These are phyloP conservation scores for Wallacemonas sp. DNA, from an alignment of 208 protist genomes.

Conservation along the genomic window DNA sequence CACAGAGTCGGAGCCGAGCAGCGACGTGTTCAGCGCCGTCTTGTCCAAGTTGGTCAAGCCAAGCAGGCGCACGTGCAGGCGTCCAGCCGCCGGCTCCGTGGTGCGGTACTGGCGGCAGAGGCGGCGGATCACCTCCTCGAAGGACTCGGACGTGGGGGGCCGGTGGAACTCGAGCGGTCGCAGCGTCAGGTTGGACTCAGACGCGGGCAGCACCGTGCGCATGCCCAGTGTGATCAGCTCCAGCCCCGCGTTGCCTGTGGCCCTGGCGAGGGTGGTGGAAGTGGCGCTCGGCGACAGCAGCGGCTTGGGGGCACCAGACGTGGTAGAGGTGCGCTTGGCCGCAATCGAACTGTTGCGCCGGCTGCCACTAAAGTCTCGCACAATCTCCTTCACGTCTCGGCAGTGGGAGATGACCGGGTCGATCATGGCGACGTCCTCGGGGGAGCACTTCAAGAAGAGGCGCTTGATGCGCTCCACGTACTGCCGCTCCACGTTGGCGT, in stretches of 20 bases:
- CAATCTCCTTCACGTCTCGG: slow-evolving; percentile 40
- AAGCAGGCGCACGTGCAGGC: slow-evolving; percentile 50
- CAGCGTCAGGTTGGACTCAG: slow-evolving; percentile 6
- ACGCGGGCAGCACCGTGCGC: not conserved
- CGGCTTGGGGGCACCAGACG: not conserved
- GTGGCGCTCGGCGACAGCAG: not conserved
- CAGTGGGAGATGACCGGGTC: slow-evolving; percentile 72
- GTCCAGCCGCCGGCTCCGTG: slow-evolving; percentile 40
- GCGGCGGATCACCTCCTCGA: slow-evolving; percentile 57
- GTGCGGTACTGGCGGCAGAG: slow-evolving; percentile 52
- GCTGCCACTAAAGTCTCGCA: not conserved
- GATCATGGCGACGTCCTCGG: slow-evolving; percentile 46
- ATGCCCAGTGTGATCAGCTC: slow-evolving; percentile 4
- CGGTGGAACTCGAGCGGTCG: slow-evolving; percentile 28
- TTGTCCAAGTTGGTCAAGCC: slow-evolving; percentile 72
- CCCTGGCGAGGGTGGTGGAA: not conserved
- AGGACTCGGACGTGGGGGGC: slow-evolving; percentile 43
- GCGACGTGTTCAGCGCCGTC: slow-evolving; percentile 39
- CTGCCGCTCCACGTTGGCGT: slow-evolving; percentile 36
- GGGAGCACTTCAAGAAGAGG: slow-evolving; percentile 63
- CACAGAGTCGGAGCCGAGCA: slow-evolving; percentile 57
- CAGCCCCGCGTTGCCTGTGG: too few relatives aligned
- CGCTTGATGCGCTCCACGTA: slow-evolving; percentile 57
- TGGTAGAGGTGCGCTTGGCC: not conserved
- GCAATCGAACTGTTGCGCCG: not conserved